Evolutionary conservation across 257 asterid genomes (phyloP).

Genomic region (Mentha longifolia): DNA sequence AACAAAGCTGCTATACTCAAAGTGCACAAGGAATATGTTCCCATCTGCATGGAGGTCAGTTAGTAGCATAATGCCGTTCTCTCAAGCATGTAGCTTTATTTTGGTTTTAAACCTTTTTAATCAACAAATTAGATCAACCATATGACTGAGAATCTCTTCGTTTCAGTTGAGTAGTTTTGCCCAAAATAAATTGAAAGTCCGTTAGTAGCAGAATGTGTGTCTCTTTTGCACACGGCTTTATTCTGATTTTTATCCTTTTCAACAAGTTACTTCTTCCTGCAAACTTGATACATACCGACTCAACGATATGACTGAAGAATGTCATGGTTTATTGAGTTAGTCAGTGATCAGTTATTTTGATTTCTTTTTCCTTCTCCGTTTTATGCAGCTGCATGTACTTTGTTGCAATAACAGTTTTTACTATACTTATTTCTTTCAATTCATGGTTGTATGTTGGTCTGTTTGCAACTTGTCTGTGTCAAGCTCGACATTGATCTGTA

Average conservation of each 20-base stretch:
- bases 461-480: conserved; percentile 6
- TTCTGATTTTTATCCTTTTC: background rate
- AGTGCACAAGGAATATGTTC: conserved; percentile 95
- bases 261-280: background rate
- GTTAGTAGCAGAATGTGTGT: conserved; percentile 38
- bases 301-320: conserved; percentile 13
- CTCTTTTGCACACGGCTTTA: background rate
- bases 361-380: background rate
- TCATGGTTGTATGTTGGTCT: background rate
- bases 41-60: conserved; percentile 99
- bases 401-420: background rate
- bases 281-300: conserved; percentile 20
- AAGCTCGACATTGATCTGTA: conserved; percentile 21
- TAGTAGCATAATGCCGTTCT: conserved; percentile 23
- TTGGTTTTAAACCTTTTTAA: background rate
- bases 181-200: conserved; percentile 63
- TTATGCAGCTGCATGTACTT: conserved; percentile 6
- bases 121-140: conserved; percentile 19
- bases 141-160: conserved; percentile 1
- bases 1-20: conserved; percentile 83
- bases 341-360: background rate
- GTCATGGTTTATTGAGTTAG: background rate
- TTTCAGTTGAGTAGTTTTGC: conserved; percentile 4
- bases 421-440: background rate
- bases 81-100: background rate